These are phyloP conservation scores for Puccinia brachypodii DNA, from an alignment of 1,284 basidiomycete species.

Conservation along the genomic window DNA sequence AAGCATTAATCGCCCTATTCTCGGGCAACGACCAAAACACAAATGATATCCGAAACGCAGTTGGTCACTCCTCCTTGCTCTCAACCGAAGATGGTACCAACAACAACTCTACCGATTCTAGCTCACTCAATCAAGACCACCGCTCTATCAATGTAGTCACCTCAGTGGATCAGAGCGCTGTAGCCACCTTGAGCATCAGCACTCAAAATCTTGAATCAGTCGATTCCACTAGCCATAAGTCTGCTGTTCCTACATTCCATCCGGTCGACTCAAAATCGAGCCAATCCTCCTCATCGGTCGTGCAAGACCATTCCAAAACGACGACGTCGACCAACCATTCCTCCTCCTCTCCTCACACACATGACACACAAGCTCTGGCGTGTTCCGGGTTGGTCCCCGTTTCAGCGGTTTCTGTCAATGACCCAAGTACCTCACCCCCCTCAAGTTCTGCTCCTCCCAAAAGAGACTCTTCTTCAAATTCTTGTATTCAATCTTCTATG, in stretches of 20 bases:
- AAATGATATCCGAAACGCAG: conserved; percentile 9
- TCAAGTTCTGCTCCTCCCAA: conserved; percentile 3
- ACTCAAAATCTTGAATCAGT: neutral
- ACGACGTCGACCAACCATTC: conserved; percentile 19
- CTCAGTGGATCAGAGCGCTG: neutral
- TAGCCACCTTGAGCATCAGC: neutral
- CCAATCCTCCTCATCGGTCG: neutral
- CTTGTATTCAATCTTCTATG: conserved; percentile 15
- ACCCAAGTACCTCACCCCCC: conserved; percentile 19
- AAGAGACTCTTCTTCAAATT: neutral
- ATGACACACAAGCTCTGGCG: neutral
- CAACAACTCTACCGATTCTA: neutral
- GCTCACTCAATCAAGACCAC: conserved; percentile 3
- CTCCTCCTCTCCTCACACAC: conserved; percentile 1
- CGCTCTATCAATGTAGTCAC: neutral
- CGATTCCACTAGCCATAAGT: neutral
- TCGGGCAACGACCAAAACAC: conserved; percentile 1
- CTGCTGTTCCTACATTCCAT: neutral
- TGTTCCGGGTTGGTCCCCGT: conserved; percentile 15
- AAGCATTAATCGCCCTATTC: conserved; percentile 31
- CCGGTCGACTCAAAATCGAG: neutral
- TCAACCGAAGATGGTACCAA: neutral
- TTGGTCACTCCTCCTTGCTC: neutral
- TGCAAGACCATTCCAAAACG: conserved; percentile 1
- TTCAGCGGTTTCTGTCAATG: conserved; percentile 2